Conservation (phyloP, 805 yeast species). For the Starmerella powellii region DNA sequence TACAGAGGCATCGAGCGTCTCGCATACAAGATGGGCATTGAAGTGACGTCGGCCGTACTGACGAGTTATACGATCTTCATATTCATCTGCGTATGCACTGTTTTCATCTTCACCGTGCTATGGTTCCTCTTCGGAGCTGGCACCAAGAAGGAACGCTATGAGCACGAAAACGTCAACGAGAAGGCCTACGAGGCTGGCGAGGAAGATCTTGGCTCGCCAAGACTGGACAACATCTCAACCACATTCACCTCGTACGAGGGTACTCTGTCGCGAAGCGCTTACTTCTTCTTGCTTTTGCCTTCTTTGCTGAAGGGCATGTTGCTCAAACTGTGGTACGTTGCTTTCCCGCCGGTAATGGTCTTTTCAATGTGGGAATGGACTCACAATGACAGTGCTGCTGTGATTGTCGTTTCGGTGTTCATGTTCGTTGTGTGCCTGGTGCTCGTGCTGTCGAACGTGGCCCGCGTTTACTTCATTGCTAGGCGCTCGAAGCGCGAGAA, state of each 20-base stretch:
- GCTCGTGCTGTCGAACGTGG: slow-evolving; percentile 53
- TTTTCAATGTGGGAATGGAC: slow-evolving; percentile 83
- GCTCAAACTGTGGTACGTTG: slow-evolving; percentile 68
- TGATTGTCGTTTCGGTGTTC: slow-evolving; percentile 65
- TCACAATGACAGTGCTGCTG: slow-evolving; percentile 73
- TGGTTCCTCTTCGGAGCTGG: slow-evolving; percentile 35
- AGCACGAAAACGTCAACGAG: slow-evolving; percentile 25
- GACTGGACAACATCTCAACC: slow-evolving; percentile 1
- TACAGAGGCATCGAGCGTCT: slow-evolving; percentile 79
- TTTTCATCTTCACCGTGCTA: slow-evolving; percentile 44
- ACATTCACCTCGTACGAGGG: slow-evolving; percentile 10
- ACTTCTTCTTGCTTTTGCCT: slow-evolving; percentile 48
- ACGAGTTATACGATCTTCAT: slow-evolving; percentile 84
- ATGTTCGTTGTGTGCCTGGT: slow-evolving; percentile 51
- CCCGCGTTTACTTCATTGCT: slow-evolving; percentile 54
- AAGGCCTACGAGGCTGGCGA: background rate
- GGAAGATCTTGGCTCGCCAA: background rate
- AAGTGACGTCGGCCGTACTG: slow-evolving; percentile 67
- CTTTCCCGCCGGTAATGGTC: slow-evolving; percentile 68
- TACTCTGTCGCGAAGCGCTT: slow-evolving; percentile 8
- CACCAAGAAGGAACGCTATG: slow-evolving; percentile 31
- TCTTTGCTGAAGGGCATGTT: slow-evolving; percentile 69
- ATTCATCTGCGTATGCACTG: slow-evolving; percentile 59
- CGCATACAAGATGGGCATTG: slow-evolving; percentile 65
- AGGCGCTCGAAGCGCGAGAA: slow-evolving; percentile 43